phyloP scores from a whole-genome alignment of 805 yeast genomes.

The Lipomyces kockii region DNA sequence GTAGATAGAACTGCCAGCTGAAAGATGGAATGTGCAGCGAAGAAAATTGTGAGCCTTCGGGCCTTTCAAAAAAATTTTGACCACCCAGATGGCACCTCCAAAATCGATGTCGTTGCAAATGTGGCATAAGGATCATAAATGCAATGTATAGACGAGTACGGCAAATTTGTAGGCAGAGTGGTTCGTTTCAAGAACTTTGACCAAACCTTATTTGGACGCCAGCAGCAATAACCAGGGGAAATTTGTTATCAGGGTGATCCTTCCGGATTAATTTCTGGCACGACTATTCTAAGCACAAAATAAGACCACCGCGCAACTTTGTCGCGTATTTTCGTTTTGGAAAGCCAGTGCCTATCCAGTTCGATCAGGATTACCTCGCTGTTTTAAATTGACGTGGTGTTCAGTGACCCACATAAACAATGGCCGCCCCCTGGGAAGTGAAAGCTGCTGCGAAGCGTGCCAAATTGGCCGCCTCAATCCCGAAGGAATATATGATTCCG shows the following conservation, averaged over 20 bases:
- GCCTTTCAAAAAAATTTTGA: background rate
- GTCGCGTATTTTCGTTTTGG: background rate
- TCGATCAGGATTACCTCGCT: background rate
- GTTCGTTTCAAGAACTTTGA: background rate
- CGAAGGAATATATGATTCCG: constrained; percentile 36
- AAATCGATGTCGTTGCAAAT: background rate
- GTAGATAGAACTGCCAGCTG: background rate
- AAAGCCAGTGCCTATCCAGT: background rate
- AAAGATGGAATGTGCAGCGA: background rate
- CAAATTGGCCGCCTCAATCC: constrained; percentile 34
- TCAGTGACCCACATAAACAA: background rate
- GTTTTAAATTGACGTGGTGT: background rate
- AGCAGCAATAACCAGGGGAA: too few relatives aligned
- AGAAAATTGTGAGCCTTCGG: background rate
- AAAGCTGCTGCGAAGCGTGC: constrained; percentile 36
- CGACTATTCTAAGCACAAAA: too few relatives aligned
- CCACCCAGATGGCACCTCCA: background rate
- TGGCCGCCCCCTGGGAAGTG: constrained; percentile 30
- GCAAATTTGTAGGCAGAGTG: too few relatives aligned
- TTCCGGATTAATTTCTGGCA: too few relatives aligned
- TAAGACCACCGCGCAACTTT: too few relatives aligned
- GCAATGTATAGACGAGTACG: too few relatives aligned
- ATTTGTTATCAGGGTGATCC: too few relatives aligned
- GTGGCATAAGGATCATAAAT: background rate
- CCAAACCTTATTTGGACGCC: background rate